These are phyloP conservation scores for Hippophae gyantsensis DNA, from an alignment of 306 rosid species.

Conservation along the genomic window DNA sequence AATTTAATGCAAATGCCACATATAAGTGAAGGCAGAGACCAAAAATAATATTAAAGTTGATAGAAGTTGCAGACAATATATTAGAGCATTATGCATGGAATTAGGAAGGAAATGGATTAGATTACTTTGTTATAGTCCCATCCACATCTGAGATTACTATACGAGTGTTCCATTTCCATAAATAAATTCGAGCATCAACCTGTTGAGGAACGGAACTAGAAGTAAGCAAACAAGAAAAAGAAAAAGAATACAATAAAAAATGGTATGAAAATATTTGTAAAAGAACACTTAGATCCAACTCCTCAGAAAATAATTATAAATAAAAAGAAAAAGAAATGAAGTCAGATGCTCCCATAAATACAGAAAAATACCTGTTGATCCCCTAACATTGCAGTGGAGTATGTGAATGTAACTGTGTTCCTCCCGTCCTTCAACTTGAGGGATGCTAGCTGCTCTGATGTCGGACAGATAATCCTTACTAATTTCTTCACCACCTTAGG, in stretches of 20 bases:
- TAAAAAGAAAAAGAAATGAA: constrained; percentile 1
- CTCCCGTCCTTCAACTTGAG: constrained; percentile 79
- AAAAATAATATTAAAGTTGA: too few species aligned
- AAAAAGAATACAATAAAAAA: background rate
- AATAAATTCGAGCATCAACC: constrained; percentile 80
- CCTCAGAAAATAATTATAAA: background rate
- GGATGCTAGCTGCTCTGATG: constrained; percentile 85
- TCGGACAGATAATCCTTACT: constrained; percentile 50
- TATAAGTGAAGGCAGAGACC: background rate
- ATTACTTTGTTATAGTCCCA: constrained; percentile 93
- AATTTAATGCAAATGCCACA: background rate
- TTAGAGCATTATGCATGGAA: background rate
- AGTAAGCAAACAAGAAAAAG: constrained; percentile 3
- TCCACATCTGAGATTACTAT: constrained; percentile 96
- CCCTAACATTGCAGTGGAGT: constrained; percentile 67
- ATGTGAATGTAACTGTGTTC: constrained; percentile 70
- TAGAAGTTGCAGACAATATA: background rate
- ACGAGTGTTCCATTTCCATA: constrained; percentile 88
- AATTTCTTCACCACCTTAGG: constrained; percentile 31
- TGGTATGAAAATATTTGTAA: too few species aligned
- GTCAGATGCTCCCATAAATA: constrained; percentile 8
- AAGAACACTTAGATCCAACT: too few species aligned
- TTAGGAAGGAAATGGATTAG: constrained; percentile 1
- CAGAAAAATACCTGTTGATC: constrained; percentile 50
- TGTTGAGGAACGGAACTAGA: constrained; percentile 20